phyloP scores from a whole-genome alignment of 208 protist genomes.

The Crithidia fasciculata region DNA sequence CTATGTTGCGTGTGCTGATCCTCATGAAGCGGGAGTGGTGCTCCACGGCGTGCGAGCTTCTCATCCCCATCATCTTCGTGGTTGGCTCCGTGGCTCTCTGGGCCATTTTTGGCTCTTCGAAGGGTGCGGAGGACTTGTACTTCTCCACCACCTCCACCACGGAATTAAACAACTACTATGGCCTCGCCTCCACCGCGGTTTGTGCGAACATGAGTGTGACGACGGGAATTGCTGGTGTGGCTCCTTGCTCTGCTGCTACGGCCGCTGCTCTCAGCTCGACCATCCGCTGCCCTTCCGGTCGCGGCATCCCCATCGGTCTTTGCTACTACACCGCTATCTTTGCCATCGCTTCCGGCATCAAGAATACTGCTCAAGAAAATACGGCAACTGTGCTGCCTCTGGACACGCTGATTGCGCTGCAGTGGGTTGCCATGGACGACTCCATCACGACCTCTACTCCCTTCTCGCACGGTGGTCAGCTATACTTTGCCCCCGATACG shows the following conservation, averaged over 20 bases:
- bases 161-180: neutral
- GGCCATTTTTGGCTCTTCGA: conserved; percentile 32
- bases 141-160: conserved; percentile 9
- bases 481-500: conserved; percentile 57
- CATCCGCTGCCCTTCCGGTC: conserved; percentile 30
- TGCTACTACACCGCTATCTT: conserved; percentile 26
- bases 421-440: conserved; percentile 51
- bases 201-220: conserved; percentile 20
- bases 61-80: conserved; percentile 75
- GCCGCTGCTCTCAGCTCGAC: neutral
- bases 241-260: conserved; percentile 3
- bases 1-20: conserved; percentile 48
- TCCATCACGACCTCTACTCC: neutral
- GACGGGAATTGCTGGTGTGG: conserved; percentile 15
- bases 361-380: neutral
- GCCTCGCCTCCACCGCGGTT: neutral
- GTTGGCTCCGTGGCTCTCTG: conserved; percentile 51
- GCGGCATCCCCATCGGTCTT: conserved; percentile 32
- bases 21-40: conserved; percentile 55
- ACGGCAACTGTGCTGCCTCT: conserved; percentile 37
- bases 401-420: conserved; percentile 53
- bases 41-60: conserved; percentile 49
- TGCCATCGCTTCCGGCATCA: neutral
- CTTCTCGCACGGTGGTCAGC: conserved; percentile 40
- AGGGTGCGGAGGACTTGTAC: conserved; percentile 9